Evolutionary conservation across 768 basidiomycete genomes (phyloP).

Genomic region (Glaciozyma martinii): DNA sequence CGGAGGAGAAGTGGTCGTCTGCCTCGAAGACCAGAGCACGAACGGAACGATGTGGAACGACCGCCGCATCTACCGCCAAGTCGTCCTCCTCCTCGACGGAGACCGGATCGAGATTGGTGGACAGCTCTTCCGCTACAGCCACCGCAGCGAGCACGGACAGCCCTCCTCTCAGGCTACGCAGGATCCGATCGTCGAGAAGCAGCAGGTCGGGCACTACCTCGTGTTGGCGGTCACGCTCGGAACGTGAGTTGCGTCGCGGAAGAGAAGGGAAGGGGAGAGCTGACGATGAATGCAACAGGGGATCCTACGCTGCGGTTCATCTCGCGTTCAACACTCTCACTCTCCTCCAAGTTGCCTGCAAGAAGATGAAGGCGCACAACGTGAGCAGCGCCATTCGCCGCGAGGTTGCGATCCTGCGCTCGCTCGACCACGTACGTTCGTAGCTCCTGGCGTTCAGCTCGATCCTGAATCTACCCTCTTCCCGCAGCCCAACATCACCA

Average conservation of each 20-base stretch:
- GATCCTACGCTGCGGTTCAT: not conserved
- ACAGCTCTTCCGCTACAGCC: not conserved
- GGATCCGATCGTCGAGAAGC: not conserved
- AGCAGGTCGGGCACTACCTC: slow-evolving; percentile 9
- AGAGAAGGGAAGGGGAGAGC: not conserved
- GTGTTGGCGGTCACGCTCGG: slow-evolving; percentile 13
- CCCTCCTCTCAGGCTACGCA: not conserved
- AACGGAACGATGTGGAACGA: slow-evolving; percentile 26
- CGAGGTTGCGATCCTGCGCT: slow-evolving; percentile 19
- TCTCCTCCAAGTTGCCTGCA: slow-evolving; percentile 24
- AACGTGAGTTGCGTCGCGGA: not conserved
- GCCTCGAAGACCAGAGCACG: slow-evolving; percentile 7
- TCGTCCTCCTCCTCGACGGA: slow-evolving; percentile 15
- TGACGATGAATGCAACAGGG: not conserved
- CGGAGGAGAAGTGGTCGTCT: slow-evolving; percentile 4
- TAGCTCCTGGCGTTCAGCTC: not conserved
- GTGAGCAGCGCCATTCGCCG: not conserved
- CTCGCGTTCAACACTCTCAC: slow-evolving; percentile 2
- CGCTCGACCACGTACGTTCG: slow-evolving; percentile 10
- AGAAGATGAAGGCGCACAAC: slow-evolving; percentile 1
- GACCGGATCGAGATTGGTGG: slow-evolving; percentile 22
- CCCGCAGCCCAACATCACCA: slow-evolving; percentile 25
- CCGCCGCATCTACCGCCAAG: not conserved
- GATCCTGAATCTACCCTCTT: not conserved
- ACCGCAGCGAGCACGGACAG: not conserved